Evolutionary conservation across 129 eudicot species (phyloP).

Genomic region (Ambrosia trifida): DNA sequence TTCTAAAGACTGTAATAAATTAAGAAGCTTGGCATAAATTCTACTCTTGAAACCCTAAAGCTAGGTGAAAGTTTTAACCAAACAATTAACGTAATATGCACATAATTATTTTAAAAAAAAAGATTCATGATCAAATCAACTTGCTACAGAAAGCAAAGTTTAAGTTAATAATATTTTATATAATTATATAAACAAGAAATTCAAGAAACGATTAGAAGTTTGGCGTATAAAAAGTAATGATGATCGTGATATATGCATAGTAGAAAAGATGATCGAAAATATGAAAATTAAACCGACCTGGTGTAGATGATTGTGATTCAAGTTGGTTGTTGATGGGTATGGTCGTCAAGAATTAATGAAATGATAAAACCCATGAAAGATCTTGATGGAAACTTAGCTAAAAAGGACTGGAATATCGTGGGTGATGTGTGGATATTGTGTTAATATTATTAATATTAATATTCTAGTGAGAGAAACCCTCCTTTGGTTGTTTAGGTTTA

Average conservation of each 20-base stretch:
- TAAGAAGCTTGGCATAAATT: constrained; percentile 27
- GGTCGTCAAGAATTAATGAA: constrained; percentile 21
- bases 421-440: constrained; percentile 26
- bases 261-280: neutral
- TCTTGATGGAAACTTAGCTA: constrained; percentile 30
- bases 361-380: constrained; percentile 28
- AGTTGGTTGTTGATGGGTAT: constrained; percentile 26
- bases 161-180: constrained; percentile 9
- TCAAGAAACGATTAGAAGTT: neutral
- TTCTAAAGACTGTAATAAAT: constrained; percentile 14
- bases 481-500: constrained; percentile 37
- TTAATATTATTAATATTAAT: neutral
- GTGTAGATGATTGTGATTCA: constrained; percentile 19
- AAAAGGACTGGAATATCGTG: constrained; percentile 29
- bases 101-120: neutral
- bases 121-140: constrained; percentile 25
- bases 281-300: constrained; percentile 27
- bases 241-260: constrained; percentile 15
- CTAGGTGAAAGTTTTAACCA: constrained; percentile 15
- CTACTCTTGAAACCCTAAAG: constrained; percentile 32
- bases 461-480: constrained; percentile 36
- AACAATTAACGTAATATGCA: constrained; percentile 16
- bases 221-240: neutral
- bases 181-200: neutral
- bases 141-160: constrained; percentile 10